Evolutionary conservation across 2,329 filamentous ascomycete genomes (phyloP).

Genomic region (Fonsecaea pugnacius): DNA sequence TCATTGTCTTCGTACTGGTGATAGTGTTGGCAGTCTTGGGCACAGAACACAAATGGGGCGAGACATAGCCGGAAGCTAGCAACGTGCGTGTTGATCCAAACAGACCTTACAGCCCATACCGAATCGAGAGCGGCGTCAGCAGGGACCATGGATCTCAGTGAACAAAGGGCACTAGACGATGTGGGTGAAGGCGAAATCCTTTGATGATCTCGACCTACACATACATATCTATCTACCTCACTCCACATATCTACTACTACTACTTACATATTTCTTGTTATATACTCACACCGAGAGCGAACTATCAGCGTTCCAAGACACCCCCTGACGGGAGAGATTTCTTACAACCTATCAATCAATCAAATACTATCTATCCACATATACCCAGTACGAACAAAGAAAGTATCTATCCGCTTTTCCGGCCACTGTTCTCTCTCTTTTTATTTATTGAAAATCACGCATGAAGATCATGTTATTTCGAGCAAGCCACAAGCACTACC

Average conservation of each 20-base stretch:
- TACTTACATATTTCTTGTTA: background rate
- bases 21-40: slow-evolving; percentile 49
- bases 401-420: too few relatives aligned
- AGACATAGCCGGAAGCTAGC: background rate
- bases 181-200: background rate
- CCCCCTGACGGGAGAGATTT: background rate
- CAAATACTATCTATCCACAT: background rate
- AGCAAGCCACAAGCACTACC: too few relatives aligned
- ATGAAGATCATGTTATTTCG: too few relatives aligned
- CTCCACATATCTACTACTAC: background rate
- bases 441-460: too few relatives aligned
- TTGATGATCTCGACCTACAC: background rate
- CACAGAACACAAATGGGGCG: slow-evolving; percentile 26
- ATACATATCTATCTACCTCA: background rate
- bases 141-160: background rate
- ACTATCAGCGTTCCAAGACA: background rate
- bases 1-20: slow-evolving; percentile 60
- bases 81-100: background rate
- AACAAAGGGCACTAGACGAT: background rate
- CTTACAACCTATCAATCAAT: background rate
- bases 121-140: background rate
- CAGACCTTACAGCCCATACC: background rate
- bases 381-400: too few relatives aligned
- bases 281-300: background rate
- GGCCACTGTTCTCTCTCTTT: too few relatives aligned